A percentile compares a stretch with the other conserved stretches of the same genome.
Conservation (phyloP, 2,329 filamentous ascomycete species). For the Cladosporium colombiae region DNA sequence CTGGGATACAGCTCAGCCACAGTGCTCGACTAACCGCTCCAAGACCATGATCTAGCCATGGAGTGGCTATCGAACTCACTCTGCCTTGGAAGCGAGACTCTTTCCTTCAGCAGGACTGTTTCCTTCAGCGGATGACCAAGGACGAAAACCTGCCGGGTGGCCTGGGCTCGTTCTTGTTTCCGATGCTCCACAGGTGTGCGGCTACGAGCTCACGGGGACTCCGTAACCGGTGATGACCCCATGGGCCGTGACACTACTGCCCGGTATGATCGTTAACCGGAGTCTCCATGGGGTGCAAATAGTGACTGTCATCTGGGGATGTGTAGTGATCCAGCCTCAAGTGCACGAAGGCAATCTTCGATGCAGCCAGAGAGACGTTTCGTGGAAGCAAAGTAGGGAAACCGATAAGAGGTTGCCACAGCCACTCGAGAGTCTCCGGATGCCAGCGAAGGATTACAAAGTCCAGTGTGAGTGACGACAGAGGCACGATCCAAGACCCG, state of each 20-base stretch:
- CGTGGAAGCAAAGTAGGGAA: background rate
- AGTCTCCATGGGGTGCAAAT: constrained; percentile 11
- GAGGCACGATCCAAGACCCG: background rate
- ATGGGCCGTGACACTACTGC: background rate
- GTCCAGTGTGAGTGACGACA: background rate
- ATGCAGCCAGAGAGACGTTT: background rate
- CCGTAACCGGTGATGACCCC: constrained; percentile 8
- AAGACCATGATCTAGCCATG: background rate
- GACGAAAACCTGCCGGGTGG: constrained; percentile 11
- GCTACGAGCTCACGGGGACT: background rate
- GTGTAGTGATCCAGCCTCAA: background rate
- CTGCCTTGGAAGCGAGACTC: too few relatives aligned
- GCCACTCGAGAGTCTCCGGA: background rate
- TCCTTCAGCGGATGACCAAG: background rate
- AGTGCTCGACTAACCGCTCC: background rate
- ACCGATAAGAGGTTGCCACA: background rate
- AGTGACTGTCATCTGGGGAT: background rate
- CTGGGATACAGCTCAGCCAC: background rate
- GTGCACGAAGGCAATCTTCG: background rate
- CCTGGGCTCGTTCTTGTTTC: background rate
- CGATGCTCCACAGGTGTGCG: background rate
- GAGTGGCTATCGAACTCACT: background rate
- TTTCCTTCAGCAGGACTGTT: too few relatives aligned
- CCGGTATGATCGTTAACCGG: background rate
- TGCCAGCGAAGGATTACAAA: background rate